Base-by-base conservation (phyloP, 257 asterid genomes). In the Solanum rostratum region DNA sequence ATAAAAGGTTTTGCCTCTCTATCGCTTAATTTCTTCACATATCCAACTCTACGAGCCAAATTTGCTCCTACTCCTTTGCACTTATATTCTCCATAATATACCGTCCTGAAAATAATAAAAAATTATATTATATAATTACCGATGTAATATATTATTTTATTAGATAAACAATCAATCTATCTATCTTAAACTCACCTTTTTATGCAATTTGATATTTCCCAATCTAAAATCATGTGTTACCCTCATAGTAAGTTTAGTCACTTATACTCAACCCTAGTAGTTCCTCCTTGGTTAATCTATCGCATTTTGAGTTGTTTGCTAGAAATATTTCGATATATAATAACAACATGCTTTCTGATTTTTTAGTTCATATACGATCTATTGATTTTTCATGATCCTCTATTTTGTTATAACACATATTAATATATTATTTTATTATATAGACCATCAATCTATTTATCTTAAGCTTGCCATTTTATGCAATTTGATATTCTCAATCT, bases 21-120 rank as follows among this genome's bases (percentile, higher is more conserved):
- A 3, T 65, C 88, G 2, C 15, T 88, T 45, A 96, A 86, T 86
- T 88, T 87, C 92, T 91, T 93, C 3, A 45, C 46, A 49, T 66
- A 95, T 4, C 69, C 0, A 8, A n/a, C 93, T 54, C 97, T 83
- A 39, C 37, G 41, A 0, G 13, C 81, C 20, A 84, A 1, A 10
- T n/a, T 16, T 29, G 98, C 53, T 10, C 97, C 97, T 0, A 92
- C 83, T 14, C 99, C 99, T 18, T 10, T 80, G 69, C 86, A 85
- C 4, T 83, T 65, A 63, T 54, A 93, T 84, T 96, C 98, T 14
- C 93, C 97, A 14, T 92, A 96, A 83, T 29, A 89, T 0, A 89
- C 92, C 0, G 93, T 90, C 16, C 99, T 95, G 92, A 49, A 76
- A 76, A 18, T 18, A 37, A 69, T 37, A 37, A 18, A 5, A 19